Conservation (phyloP, 768 basidiomycete species). For the Pholiota conissans region DNA sequence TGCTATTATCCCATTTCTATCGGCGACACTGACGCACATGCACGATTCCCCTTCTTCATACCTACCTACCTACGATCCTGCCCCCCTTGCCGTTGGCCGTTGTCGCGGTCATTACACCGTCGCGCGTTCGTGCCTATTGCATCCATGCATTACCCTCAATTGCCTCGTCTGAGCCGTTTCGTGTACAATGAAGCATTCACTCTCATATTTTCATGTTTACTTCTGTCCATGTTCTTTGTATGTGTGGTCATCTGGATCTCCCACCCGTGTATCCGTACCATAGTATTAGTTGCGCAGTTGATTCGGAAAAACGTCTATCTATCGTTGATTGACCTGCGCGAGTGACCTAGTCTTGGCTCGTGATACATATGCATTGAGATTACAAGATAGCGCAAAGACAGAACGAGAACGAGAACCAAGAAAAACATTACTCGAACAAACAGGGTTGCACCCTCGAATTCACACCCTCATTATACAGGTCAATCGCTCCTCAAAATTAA, state of each 20-base stretch:
- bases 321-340: slow-evolving; percentile 6
- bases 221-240: not conserved
- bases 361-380: slow-evolving; percentile 18
- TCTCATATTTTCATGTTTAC: not conserved
- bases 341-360: slow-evolving; percentile 10
- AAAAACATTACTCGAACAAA: not conserved
- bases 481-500: no score
- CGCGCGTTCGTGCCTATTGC: no score
- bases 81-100: no score
- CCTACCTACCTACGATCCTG: no score
- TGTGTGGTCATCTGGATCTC: not conserved
- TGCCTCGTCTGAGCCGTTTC: not conserved
- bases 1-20: not conserved
- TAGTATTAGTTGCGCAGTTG: not conserved
- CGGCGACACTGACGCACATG: not conserved
- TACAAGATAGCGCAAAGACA: not conserved
- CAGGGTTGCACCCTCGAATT: not conserved
- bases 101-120: no score
- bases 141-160: no score
- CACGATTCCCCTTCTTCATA: no score
- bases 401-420: not conserved
- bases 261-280: not conserved
- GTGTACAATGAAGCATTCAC: slow-evolving; percentile 8
- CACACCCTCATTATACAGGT: no score
- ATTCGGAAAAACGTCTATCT: no score